Evolutionary conservation across 805 yeast species (phyloP).

Genomic region (Starmerella cellae): DNA sequence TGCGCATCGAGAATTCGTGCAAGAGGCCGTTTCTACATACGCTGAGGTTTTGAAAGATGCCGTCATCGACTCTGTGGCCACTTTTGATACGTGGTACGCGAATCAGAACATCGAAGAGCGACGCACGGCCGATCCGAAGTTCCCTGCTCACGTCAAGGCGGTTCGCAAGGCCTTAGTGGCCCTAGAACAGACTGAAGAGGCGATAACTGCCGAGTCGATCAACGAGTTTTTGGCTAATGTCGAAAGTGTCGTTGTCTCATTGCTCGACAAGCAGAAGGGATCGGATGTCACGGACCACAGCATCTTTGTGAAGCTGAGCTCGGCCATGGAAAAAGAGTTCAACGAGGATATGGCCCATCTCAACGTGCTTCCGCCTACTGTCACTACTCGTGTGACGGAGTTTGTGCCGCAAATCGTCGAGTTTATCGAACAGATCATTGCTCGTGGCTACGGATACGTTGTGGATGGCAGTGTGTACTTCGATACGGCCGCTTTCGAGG

Average conservation of each 20-base stretch:
- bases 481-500: slow-evolving; percentile 73
- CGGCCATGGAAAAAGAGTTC: slow-evolving; percentile 77
- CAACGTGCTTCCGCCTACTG: slow-evolving; percentile 72
- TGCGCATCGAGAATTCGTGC: slow-evolving; percentile 24
- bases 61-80: slow-evolving; percentile 17
- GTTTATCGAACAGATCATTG: slow-evolving; percentile 62
- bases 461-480: slow-evolving; percentile 92
- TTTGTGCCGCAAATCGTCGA: slow-evolving; percentile 83
- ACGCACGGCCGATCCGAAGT: slow-evolving; percentile 57
- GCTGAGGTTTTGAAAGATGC: slow-evolving; percentile 14
- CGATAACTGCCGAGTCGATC: slow-evolving; percentile 4
- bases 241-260: slow-evolving; percentile 66
- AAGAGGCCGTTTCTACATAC: slow-evolving; percentile 32
- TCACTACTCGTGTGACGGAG: slow-evolving; percentile 90
- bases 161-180: slow-evolving; percentile 40
- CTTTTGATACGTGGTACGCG: slow-evolving; percentile 41
- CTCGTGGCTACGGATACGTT: slow-evolving; percentile 70
- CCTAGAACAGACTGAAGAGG: slow-evolving; percentile 16
- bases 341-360: slow-evolving; percentile 74
- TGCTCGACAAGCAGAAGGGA: slow-evolving; percentile 61
- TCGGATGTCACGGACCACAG: slow-evolving; percentile 69
- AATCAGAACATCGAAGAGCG: slow-evolving; percentile 38
- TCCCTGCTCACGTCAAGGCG: slow-evolving; percentile 70
- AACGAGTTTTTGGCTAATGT: slow-evolving; percentile 35
- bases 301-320: slow-evolving; percentile 67